Conservation (phyloP, 129 eudicot genomes). For the Artemisia argyi region DNA sequence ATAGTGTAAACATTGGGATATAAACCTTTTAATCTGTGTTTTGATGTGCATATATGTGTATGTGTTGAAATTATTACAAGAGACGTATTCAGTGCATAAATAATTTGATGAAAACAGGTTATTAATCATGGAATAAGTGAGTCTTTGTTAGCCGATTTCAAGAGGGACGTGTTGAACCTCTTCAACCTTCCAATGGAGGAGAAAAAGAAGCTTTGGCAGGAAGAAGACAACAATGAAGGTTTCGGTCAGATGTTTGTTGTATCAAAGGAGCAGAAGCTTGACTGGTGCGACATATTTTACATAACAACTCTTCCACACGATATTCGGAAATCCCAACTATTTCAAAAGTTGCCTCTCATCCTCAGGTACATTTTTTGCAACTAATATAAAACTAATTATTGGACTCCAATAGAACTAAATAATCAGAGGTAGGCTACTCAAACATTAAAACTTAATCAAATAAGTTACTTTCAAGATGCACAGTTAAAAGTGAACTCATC, state of each 20-base stretch:
- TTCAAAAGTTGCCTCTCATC: conserved; percentile 47
- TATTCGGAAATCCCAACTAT: conserved; percentile 43
- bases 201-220: conserved; percentile 58
- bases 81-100: too few species aligned
- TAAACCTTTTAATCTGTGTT: too few species aligned
- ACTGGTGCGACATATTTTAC: conserved; percentile 81
- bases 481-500: too few species aligned
- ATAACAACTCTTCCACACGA: conserved; percentile 54
- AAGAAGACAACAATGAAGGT: conserved; percentile 61
- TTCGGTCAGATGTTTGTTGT: conserved; percentile 76
- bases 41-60: too few species aligned
- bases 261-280: conserved; percentile 73
- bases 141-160: conserved; percentile 50
- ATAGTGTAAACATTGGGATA: too few species aligned
- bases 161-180: conserved; percentile 36
- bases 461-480: too few species aligned
- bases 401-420: too few species aligned
- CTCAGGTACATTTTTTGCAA: conserved; percentile 43
- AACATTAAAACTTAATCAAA: too few species aligned
- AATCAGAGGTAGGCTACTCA: too few species aligned
- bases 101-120: conserved; percentile 33
- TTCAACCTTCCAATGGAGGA: conserved; percentile 51
- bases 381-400: too few species aligned
- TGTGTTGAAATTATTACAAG: too few species aligned
- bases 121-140: conserved; percentile 57